Conservation (phyloP, 108 stramenopile species). For the Thalassiosira profunda region DNA sequence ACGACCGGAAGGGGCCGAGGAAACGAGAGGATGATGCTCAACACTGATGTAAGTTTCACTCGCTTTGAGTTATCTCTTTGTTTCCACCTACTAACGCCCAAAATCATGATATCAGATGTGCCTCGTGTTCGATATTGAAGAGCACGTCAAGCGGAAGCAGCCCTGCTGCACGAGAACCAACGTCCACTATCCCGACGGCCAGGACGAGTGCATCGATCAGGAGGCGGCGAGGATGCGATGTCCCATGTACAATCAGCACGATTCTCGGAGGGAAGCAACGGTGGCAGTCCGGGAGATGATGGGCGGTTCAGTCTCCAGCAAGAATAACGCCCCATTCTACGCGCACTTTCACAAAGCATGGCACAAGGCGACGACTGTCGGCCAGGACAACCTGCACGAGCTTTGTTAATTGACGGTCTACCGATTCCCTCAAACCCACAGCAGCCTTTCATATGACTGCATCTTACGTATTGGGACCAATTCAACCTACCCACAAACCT, state of each 20-base stretch:
- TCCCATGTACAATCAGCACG: neutral
- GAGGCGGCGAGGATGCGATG: constrained; percentile 16
- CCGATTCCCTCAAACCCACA: no score
- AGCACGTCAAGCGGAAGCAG: neutral
- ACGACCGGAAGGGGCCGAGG: constrained; percentile 7
- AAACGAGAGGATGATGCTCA: constrained; percentile 41
- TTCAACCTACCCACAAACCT: no score
- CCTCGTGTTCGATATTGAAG: constrained; percentile 18
- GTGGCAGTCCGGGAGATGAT: constrained; percentile 30
- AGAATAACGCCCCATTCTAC: constrained; percentile 43
- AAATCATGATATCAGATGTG: constrained; percentile 4
- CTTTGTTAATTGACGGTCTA: no score
- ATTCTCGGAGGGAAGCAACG: constrained; percentile 16
- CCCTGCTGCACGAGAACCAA: constrained; percentile 38
- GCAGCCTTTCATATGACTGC: no score
- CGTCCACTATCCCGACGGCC: constrained; percentile 1
- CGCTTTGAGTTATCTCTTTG: constrained; percentile 7
- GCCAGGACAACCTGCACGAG: constrained; percentile 30
- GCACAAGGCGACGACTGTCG: constrained; percentile 41
- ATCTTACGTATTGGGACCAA: no score
- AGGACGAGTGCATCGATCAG: constrained; percentile 12
- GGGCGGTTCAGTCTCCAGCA: constrained; percentile 25
- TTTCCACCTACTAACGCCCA: no score
- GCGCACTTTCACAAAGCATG: constrained; percentile 25
- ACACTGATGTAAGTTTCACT: constrained; percentile 42